Evolutionary conservation across 495 filamentous ascomycete species (phyloP), one percentile per base, ranked within the genome.

Genomic region (Podospora conica): DNA sequence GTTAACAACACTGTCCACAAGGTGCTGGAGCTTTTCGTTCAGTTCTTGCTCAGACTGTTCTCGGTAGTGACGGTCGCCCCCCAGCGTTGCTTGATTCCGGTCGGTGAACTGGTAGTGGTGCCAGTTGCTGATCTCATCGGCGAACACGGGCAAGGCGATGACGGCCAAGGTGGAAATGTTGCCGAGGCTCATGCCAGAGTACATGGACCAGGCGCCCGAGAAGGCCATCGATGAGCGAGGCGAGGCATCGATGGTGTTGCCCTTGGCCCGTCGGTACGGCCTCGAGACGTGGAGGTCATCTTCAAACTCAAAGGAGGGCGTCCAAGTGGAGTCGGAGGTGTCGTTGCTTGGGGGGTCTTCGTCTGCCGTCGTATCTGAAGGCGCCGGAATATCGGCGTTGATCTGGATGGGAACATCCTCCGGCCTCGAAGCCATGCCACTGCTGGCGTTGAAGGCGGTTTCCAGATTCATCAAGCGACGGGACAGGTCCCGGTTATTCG

Each of bases 191-290:
- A 66, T 53, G 9, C 63, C 61, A 15, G 72, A 70, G 24, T 70
- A 59, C 15, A 59, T 20, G 15, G 71, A 74, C 67, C 61, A 65
- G 24, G 64, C 65, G 10, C 70, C 25, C 2, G 67, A 60, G 9
- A 23, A 11, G 21, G 65, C 57, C 3, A 73, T 11, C 9, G 71
- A 73, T 29, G 63, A 71, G 6, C 66, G 64, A 23, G 68, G 64
- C 18, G 71, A 71, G 29, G 69, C 69, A 57, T 73, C 69, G 63
- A 73, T 71, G 23, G 53, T 70, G 8, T 66, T 60, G 9, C 69
- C 65, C 29, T 63, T 59, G 2, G 54, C 67, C 15, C 65, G 65
- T 27, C 69, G 71, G 24, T 73, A 73, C 3, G 64, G 61, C 18
- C 65, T 62, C 1, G 71, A 73, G 9, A n/a, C 9, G n/a, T 69